Evolutionary conservation across 2,329 filamentous ascomycete species (phyloP).

Genomic region (Colletotrichum sublineola): DNA sequence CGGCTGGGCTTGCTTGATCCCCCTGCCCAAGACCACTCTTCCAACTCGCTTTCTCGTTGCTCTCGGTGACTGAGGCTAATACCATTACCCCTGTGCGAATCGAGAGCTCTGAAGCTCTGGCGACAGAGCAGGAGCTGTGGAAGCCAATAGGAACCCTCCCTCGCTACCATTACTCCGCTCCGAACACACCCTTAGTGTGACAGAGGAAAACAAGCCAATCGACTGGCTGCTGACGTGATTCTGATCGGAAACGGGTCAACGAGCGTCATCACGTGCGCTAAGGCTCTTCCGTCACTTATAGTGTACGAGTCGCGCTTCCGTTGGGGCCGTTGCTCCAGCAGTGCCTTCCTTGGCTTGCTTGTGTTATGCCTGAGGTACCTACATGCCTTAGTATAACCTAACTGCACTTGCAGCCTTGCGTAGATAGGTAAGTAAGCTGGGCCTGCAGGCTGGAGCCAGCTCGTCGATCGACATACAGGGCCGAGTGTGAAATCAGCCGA

Average conservation of each 20-base stretch:
- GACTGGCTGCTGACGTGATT: slow-evolving; percentile 35
- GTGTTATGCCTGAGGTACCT: neutral
- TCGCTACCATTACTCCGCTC: slow-evolving; percentile 15
- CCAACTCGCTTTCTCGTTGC: neutral
- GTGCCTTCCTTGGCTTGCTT: neutral
- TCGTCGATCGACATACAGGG: neutral
- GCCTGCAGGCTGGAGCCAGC: neutral
- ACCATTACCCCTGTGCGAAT: slow-evolving; percentile 32
- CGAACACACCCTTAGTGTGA: slow-evolving; percentile 19
- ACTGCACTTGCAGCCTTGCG: slow-evolving; percentile 8
- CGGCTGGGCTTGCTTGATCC: neutral
- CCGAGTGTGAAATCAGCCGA: neutral
- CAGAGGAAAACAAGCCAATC: neutral
- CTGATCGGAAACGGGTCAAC: slow-evolving; percentile 31
- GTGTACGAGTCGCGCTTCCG: slow-evolving; percentile 24
- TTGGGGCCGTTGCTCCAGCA: neutral
- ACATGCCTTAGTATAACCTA: too few relatives aligned
- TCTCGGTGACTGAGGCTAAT: slow-evolving; percentile 1
- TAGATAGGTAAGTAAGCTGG: neutral
- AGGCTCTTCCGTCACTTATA: slow-evolving; percentile 12
- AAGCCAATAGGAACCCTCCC: slow-evolving; percentile 15
- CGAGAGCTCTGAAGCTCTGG: slow-evolving; percentile 9
- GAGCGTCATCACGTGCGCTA: slow-evolving; percentile 41
- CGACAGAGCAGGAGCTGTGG: neutral
- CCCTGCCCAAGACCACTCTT: neutral